Evolutionary conservation across 192 early-diverging fungal species (phyloP), one percentile per base, ranked within the genome.

Genomic region (Lobulomyces angularis): DNA sequence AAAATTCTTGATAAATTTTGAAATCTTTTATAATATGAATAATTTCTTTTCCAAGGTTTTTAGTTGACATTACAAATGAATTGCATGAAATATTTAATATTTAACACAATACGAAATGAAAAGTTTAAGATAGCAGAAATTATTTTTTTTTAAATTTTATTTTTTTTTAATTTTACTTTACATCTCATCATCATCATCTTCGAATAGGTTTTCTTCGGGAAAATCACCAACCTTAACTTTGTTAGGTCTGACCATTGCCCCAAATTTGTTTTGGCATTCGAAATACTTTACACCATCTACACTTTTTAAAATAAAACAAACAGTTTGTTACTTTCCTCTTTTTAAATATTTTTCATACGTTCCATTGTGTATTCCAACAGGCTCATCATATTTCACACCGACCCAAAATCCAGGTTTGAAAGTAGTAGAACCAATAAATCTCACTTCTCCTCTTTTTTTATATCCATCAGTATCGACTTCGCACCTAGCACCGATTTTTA

Each of bases 301-400:
- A 14, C 65, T 81, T 23, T 2, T 1, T 22, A 2, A 24, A 8
- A 1, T 0, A 1, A 46, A 11, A 11, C 9, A 48, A 34, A 9
- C 11, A 11, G 20, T n/a, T n/a, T n/a, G 42, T 43, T 43, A 7
- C 42, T 8, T 20, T 11, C 5, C 16, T 8, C 5, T 9, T 11
- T 5, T 17, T 46, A 6, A 8, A 18, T 42, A 45, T 8, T 8
- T 6, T 8, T 50, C 63, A 33, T 56, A 74, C 68, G 69, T 77
- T 9, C 94, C 94, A 59, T 93, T 68, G 56, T 97, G 83, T 57
- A 90, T 94, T 20, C 94, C 94, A 30, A 94, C 51, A 0, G 94
- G 94, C 50, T 97, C 94, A 44, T 97, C 94, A 43, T 88, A 93
- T 48, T 91, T 77, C 12, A 97, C 59, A 43, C 94, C 94, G 14